These are phyloP conservation scores for Candida krabiensis DNA, from an alignment of 805 yeast species.

Conservation along the genomic window DNA sequence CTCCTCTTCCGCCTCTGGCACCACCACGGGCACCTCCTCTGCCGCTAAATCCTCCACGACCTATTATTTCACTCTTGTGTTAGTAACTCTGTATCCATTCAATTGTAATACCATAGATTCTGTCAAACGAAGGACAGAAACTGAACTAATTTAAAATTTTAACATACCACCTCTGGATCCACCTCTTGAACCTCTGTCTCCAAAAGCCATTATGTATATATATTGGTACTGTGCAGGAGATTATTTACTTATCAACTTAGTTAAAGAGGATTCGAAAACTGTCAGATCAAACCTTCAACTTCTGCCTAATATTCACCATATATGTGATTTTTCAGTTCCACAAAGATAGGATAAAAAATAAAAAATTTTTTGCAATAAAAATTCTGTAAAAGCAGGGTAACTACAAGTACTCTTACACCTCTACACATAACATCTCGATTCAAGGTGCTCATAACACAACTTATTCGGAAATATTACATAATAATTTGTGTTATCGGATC, in stretches of 20 bases:
- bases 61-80: constrained; percentile 4
- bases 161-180: constrained; percentile 46
- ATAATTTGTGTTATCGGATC: too few relatives aligned
- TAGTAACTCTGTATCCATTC: not conserved
- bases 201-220: constrained; percentile 55
- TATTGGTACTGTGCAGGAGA: too few relatives aligned
- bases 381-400: constrained; percentile 9
- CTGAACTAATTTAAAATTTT: too few relatives aligned
- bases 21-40: constrained; percentile 52
- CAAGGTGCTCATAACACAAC: too few relatives aligned
- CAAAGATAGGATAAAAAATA: constrained; percentile 2
- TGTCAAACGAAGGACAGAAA: too few relatives aligned
- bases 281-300: too few relatives aligned
- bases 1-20: constrained; percentile 57
- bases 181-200: constrained; percentile 46
- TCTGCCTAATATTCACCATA: too few relatives aligned
- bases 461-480: too few relatives aligned
- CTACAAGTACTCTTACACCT: constrained; percentile 1
- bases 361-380: constrained; percentile 9
- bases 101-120: too few relatives aligned
- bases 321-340: constrained; percentile 3
- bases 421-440: too few relatives aligned
- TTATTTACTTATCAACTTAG: too few relatives aligned
- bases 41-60: constrained; percentile 40
- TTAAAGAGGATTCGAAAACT: too few relatives aligned